phyloP scores from a whole-genome alignment of 441 rosid genomes.

The Theobroma grandiflorum region DNA sequence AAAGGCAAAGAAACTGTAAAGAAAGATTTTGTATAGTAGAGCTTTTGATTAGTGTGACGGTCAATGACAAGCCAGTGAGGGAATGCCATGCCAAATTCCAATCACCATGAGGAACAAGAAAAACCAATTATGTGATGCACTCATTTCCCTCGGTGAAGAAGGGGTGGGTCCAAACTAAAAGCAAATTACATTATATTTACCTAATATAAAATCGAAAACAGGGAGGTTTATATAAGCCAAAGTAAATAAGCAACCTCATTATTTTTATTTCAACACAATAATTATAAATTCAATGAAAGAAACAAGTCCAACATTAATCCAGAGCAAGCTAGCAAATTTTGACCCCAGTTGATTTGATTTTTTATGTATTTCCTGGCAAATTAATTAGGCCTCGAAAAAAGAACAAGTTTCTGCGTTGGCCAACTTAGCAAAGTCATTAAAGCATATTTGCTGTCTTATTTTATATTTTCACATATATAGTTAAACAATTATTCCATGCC shows the following conservation, averaged over 20 bases:
- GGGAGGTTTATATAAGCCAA: neutral
- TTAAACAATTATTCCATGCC: too few species aligned
- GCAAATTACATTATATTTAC: neutral
- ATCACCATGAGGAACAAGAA: too few species aligned
- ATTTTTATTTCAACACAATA: constrained; percentile 1
- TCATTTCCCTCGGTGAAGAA: too few species aligned
- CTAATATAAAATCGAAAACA: neutral
- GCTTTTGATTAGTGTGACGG: neutral
- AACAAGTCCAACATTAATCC: neutral
- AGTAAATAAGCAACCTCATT: neutral
- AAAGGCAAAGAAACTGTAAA: neutral
- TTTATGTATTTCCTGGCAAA: too few species aligned
- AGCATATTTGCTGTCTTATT: too few species aligned
- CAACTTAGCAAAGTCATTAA: too few species aligned
- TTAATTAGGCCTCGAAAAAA: too few species aligned
- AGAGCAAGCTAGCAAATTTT: neutral
- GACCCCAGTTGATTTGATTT: too few species aligned
- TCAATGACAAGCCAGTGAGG: neutral
- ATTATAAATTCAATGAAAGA: neutral
- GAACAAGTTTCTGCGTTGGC: too few species aligned
- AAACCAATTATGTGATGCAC: too few species aligned
- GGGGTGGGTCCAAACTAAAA: too few species aligned
- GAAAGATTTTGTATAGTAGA: neutral
- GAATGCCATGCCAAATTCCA: neutral
- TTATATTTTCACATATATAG: too few species aligned